Evolutionary conservation across 208 protist species (phyloP), one percentile per base, ranked within the genome.

Genomic region (Vickermania ingenoplastis): DNA sequence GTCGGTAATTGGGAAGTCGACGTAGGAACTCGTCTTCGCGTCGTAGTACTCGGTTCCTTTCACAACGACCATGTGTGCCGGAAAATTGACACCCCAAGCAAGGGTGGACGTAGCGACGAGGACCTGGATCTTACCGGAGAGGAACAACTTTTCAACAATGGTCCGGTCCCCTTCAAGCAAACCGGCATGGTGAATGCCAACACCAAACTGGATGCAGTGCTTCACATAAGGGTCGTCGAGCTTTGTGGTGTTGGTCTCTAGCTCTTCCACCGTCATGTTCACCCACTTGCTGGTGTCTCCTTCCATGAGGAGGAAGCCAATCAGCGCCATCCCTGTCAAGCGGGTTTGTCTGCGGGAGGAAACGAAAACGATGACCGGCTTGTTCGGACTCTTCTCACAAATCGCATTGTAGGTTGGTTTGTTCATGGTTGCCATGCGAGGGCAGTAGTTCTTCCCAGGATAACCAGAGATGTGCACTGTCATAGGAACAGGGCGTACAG

Each of bases 11-110:
- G 98, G 95, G 73, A 98, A 99, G 75, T 99, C 97, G 17, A 99
- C 91, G 74, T 99, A 99, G 58, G 75, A 81, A 31, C 86, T 79
- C 3, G 86, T 94, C 69, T 98, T 98, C 24, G 89, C 92, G 77
- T 99, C 98, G 71, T 95, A 99, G 83, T 94, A 99, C 76, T 99
- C 98, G 30, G 98, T 99, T n/a, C 99, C 99, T 77, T 99, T 99
- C 41, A 99, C 94, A 23, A 99, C 86, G 30, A 99, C 98, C 70
- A 99, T 92, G 85, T 99, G 98, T 1, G 99, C 98, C 0, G 99
- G 98, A 31, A 99, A 90, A 86, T 99, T 99, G n/a, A 99, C 96
- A 61, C 99, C 99, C 98, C 98, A 99, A 21, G 98, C 98, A 13
- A 99, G 80, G 13, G 98, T 99, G 31, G 87, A 92, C 0, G 98